These are phyloP conservation scores for Chalciporus sp. DNA, from an alignment of 1,284 basidiomycete species.

Conservation along the genomic window DNA sequence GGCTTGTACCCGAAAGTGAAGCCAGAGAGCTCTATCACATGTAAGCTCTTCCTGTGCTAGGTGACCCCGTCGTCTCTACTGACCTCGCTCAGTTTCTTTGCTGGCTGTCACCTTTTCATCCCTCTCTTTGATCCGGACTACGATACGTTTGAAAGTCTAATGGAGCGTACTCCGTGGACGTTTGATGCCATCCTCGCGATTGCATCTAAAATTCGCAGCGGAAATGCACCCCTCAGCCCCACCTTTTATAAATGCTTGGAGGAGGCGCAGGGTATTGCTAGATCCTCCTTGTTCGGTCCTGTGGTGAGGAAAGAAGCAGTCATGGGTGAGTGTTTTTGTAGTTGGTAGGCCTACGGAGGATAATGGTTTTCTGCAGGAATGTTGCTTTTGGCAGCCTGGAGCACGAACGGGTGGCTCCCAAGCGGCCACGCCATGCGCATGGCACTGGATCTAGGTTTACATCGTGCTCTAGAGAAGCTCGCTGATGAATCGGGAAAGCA, in stretches of 20 bases:
- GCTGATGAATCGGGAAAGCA: conserved; percentile 71
- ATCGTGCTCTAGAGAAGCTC: conserved; percentile 89
- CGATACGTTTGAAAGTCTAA: conserved; percentile 88
- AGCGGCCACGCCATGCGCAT: conserved; percentile 93
- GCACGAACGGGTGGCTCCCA: conserved; percentile 91
- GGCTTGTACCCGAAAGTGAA: conserved; percentile 74
- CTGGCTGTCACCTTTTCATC: conserved; percentile 93
- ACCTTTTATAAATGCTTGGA: conserved; percentile 91
- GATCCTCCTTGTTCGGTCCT: conserved; percentile 89
- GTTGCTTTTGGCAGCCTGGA: conserved; percentile 90
- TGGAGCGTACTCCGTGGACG: conserved; percentile 91
- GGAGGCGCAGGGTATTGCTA: conserved; percentile 92
- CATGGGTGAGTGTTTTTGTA: conserved; percentile 58
- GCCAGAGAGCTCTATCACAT: conserved; percentile 83
- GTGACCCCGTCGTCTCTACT: conserved; percentile 9
- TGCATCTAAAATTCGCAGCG: conserved; percentile 88
- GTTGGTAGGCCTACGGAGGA: conserved; percentile 1
- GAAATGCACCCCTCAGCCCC: conserved; percentile 79
- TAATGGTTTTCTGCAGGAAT: conserved; percentile 57
- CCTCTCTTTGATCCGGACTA: conserved; percentile 89
- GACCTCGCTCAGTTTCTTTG: conserved; percentile 77
- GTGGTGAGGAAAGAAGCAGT: conserved; percentile 93
- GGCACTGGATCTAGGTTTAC: conserved; percentile 90
- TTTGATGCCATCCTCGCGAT: conserved; percentile 90
- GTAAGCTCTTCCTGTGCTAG: conserved; percentile 41